Base-by-base conservation (phyloP, 106 monocot genomes). In the Posidonia australis region DNA sequence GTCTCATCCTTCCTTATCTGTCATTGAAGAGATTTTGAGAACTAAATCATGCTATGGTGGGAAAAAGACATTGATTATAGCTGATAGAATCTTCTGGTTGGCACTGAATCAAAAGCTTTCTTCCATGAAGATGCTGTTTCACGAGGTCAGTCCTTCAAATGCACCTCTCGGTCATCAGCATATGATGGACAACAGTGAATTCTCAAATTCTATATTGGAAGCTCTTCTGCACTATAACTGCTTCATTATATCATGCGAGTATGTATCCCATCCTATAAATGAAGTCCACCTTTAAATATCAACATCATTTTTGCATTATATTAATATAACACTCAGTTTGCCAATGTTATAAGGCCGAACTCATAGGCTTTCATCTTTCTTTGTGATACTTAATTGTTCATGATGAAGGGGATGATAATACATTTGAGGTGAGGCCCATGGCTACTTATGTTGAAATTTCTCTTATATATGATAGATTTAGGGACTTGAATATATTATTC, bases 71-170 rank as follows among this genome's bases (percentile, higher is more conserved):
- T 74, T 88, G 3, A 74, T 88, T 57, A 46, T 88, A 42, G 73
- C 84, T 59, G 73, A 84, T 26, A 68, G 74, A 77, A 29, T 67
- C 44, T 84, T 84, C 71, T 84, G 84, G 88, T 42, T 79, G 55
- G 42, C 84, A 32, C 13, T 88, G 55, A 77, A 60, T 64, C 44
- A 41, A 60, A 88, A 77, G 70, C 64, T 88, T 32, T 65, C 77
- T 61, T 44, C 41, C n/a, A 65, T 77, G 79, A 77, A 22, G 44
- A 72, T 81, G 52, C 62, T 69, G 60, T 70, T 23, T 62, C 68
- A 66, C 49, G 71, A 78, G 72, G 60, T 74, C 23, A 69, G 14
- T 54, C 24, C 25, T 46, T 20, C 19, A 18, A 46, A 44, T 21
- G 13, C 22, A 14, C 46, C 60, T n/a, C 0, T 48, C 27, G 44